Evolutionary conservation across 495 filamentous ascomycete genomes (phyloP).

Genomic region (Extremus antarcticus): DNA sequence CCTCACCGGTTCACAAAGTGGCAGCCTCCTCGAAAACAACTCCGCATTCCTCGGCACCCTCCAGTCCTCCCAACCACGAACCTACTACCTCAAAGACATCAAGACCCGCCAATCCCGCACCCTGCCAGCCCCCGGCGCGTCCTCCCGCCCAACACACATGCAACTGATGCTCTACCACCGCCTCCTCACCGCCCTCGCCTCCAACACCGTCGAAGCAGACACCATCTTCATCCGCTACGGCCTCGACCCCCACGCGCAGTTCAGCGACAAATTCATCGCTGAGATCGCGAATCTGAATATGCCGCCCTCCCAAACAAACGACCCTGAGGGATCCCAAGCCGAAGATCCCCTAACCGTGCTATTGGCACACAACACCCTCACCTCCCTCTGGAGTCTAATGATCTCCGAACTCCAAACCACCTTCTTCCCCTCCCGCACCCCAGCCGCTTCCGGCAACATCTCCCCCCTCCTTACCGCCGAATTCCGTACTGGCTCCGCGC

Average conservation of each 20-base stretch:
- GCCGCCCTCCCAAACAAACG: conserved; percentile 10
- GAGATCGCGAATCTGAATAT: conserved; percentile 64
- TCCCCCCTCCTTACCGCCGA: conserved; percentile 48
- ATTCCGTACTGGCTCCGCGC: conserved; percentile 41
- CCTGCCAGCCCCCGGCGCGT: conserved; percentile 48
- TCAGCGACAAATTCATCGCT: conserved; percentile 70
- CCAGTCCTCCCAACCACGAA: conserved; percentile 5
- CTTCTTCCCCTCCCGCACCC: conserved; percentile 37
- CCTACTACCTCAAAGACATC: conserved; percentile 67
- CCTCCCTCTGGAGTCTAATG: conserved; percentile 56
- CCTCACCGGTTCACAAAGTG: conserved; percentile 4
- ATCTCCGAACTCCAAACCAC: conserved; percentile 32
- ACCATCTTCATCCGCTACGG: conserved; percentile 57
- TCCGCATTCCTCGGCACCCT: conserved; percentile 9
- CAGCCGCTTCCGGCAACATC: conserved; percentile 35
- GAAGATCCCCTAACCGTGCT: conserved; percentile 47
- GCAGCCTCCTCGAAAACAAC: conserved; percentile 1
- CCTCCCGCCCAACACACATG: conserved; percentile 66
- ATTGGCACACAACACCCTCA: conserved; percentile 47
- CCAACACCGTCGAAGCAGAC: conserved; percentile 55
- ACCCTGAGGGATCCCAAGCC: too few relatives aligned
- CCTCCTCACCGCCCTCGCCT: conserved; percentile 66
- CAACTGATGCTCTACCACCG: conserved; percentile 88
- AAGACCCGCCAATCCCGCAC: conserved; percentile 63
- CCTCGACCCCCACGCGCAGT: conserved; percentile 49